Base-by-base conservation (phyloP, 371 early-diverging fungal species). In the Syncephalis fuscata region DNA sequence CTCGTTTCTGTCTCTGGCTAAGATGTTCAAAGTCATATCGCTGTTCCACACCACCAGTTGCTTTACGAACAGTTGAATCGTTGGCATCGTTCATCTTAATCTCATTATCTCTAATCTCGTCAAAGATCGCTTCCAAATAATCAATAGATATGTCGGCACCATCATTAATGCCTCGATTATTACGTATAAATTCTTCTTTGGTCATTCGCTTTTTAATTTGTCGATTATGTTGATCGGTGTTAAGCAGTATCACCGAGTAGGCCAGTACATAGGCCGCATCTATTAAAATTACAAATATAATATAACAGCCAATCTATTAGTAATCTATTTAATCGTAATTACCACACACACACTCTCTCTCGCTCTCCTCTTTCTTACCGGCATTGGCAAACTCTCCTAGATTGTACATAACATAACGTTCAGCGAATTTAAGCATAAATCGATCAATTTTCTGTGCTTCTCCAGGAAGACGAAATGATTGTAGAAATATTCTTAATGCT, bases 401-500 rank as follows among this genome's bases (percentile, higher is more conserved):
- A 56, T 92, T 92, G 41, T 77, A 75, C 50, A 79, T 76, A 8
- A 83, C 63, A 57, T 84, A 99, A 23, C 88, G 73, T 59, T 92
- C 88, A 27, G 93, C 94, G 72, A 96, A 99, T 60, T 91, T 93
- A 5, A 85, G 71, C 85, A 99, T 91, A 51, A 94, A 89, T 20
- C 99, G 73, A 62, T 99, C 96, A 59, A 97, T 97, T 64, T 93
- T 89, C 64, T 95, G 96, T n/a, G 88, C 77, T 64, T 99, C 99
- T 26, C 97, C 97, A 1, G 94, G 94, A 24, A 99, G 70, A 37
- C 96, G 68, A 74, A 99, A 99, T n/a, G 73, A 58, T 61, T 91
- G 85, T 25, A 99, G 65, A 55, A 92, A 93, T n/a, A 58, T 56
- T 11, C 98, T 70, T 8, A 99, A 58, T 9, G 96, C 92, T 20